Base-by-base conservation (phyloP, 768 basidiomycete species). In the Stropharia rugosoannulata region DNA sequence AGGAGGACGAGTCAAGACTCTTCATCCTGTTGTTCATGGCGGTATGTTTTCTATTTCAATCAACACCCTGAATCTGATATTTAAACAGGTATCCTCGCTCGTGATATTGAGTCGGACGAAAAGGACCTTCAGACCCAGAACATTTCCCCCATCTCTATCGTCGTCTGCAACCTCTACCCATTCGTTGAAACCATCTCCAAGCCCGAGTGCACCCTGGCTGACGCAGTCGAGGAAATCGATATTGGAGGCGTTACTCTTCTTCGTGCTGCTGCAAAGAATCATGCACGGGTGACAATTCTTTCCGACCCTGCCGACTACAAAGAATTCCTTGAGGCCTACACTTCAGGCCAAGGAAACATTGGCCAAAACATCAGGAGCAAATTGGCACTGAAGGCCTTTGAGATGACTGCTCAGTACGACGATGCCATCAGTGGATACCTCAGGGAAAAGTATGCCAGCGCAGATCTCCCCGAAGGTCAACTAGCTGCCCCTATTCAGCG, bases 121-220 rank as follows among this genome's bases (percentile, higher is more conserved):
- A 78, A 81, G 51, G 97, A 99, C 70, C 82, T 98, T 49, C 74
- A 81, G 27, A 77, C 86, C 6, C 94, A 96, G 66, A 78, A 77
- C 56, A 98, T 99, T 72, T 84, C 90, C 5, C 91, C 92, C 59
- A 98, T 98, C 74, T 87, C 90, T 54, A 89, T 99, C 76, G 96
- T 99, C 55, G 95, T 97, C 58, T 99, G 97, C 85, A 99, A 99
- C 71, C 85, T 99, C 50, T 98, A 99, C 77, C 97, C 97, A 0
- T 99, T 99, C 76, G 85, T 90, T 32, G 83, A 86, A 18, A 97
- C 95, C 46, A 91, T 96, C 68, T 82, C 95, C 0, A 84, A 87
- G 63, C 91, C 94, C 0, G 83, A 84, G 60, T 95, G 95, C 74
- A 95, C 93, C 10, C 84, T 98, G 57, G 85, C 92, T 3, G 89